Percentiles rank a stretch among this genome's conserved stretches.
Evolutionary conservation across 768 basidiomycete species (phyloP).

Genomic region (Lentinula edodes): DNA sequence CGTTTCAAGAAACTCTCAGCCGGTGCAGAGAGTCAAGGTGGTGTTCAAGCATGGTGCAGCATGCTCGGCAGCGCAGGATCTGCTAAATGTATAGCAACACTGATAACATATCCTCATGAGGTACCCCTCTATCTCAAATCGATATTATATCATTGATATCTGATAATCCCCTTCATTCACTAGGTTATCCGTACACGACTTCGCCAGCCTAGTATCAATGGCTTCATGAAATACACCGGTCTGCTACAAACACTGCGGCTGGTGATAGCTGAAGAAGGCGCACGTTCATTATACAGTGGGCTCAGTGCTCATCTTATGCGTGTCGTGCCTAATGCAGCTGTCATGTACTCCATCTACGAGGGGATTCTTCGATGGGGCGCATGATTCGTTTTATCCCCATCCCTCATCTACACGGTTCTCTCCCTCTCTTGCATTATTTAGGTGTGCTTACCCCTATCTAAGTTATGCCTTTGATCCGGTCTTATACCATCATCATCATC

Average conservation of each 20-base stretch:
- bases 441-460: not conserved
- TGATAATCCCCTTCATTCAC: slow-evolving; percentile 3
- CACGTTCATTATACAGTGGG: slow-evolving; percentile 81
- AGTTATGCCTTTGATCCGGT: not conserved
- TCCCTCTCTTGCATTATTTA: not conserved
- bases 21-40: slow-evolving; percentile 49
- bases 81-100: slow-evolving; percentile 88
- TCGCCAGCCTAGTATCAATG: slow-evolving; percentile 79
- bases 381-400: not conserved
- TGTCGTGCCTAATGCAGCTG: slow-evolving; percentile 94
- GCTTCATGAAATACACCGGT: slow-evolving; percentile 79
- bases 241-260: slow-evolving; percentile 79
- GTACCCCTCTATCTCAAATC: slow-evolving; percentile 34
- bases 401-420: not conserved
- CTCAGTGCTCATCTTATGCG: slow-evolving; percentile 93
- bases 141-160: not conserved
- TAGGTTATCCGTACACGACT: slow-evolving; percentile 90
- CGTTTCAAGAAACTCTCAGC: slow-evolving; percentile 70
- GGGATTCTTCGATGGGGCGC: slow-evolving; percentile 59
- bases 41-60: slow-evolving; percentile 62
- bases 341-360: slow-evolving; percentile 97
- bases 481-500: too few species aligned
- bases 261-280: slow-evolving; percentile 88
- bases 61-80: slow-evolving; percentile 89
- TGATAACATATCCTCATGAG: slow-evolving; percentile 98